These are phyloP conservation scores for Pugionium dolabratum DNA, from an alignment of 345 rosid genomes.

Conservation along the genomic window DNA sequence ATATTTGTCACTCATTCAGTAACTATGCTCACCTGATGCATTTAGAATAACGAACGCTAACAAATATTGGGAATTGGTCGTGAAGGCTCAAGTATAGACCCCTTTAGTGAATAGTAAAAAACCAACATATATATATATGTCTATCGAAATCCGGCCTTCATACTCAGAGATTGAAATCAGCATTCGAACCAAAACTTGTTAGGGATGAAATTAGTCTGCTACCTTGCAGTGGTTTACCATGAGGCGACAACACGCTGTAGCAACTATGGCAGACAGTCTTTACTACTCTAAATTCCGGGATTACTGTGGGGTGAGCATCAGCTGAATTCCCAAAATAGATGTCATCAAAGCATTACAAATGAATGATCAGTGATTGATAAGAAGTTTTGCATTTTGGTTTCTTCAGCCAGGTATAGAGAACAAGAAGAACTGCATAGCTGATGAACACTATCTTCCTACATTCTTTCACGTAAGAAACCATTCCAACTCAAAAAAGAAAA, in stretches of 20 bases:
- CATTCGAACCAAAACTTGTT: not conserved
- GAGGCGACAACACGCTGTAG: conserved; percentile 94
- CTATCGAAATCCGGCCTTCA: not conserved
- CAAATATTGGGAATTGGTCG: not conserved
- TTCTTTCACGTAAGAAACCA: conserved; percentile 69
- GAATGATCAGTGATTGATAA: not conserved
- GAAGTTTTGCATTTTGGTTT: conserved; percentile 18
- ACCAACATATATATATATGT: not conserved
- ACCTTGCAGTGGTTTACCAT: conserved; percentile 93
- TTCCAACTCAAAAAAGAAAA: not conserved
- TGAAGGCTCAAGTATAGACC: conserved; percentile 20
- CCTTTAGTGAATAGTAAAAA: conserved; percentile 11
- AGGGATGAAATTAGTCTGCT: not conserved
- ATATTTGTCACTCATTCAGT: not conserved
- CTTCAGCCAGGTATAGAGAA: conserved; percentile 95
- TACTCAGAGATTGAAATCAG: not conserved
- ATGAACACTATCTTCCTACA: conserved; percentile 97
- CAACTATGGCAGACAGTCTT: conserved; percentile 82
- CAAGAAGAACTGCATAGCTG: conserved; percentile 89
- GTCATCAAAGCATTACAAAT: not conserved
- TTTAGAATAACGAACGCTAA: not conserved
- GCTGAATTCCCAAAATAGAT: conserved; percentile 1
- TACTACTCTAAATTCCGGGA: conserved; percentile 93
- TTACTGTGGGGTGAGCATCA: conserved; percentile 72
- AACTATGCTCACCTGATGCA: conserved; percentile 1